Conservation (phyloP, 805 yeast species). For the Wickerhamomyces ciferrii region DNA sequence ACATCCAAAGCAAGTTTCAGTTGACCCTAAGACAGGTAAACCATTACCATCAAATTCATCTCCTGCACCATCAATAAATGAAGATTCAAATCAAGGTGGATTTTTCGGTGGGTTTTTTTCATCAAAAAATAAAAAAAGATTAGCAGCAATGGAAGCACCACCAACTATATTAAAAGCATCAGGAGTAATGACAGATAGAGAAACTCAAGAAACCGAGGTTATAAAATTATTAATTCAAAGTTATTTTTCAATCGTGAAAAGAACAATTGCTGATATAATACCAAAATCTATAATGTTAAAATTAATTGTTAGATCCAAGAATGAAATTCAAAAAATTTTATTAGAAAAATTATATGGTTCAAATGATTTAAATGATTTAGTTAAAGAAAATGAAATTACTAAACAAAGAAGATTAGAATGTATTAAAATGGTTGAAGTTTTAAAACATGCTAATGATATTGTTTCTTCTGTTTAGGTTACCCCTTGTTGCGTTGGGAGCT, state of each 20-base stretch:
- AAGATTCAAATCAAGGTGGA: conserved; percentile 47
- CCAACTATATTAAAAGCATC: conserved; percentile 92
- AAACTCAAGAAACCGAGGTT: conserved; percentile 94
- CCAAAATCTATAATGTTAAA: conserved; percentile 96
- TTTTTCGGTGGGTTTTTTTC: conserved; percentile 96
- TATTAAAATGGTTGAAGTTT: conserved; percentile 89
- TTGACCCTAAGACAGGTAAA: conserved; percentile 89
- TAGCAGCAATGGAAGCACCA: conserved; percentile 96
- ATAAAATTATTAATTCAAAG: conserved; percentile 88
- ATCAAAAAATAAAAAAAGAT: conserved; percentile 85
- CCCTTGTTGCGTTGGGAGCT: no score
- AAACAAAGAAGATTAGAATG: conserved; percentile 95
- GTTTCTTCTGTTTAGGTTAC: conserved; percentile 39
- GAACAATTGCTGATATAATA: conserved; percentile 87
- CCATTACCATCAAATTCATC: conserved; percentile 44
- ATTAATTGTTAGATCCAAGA: conserved; percentile 77
- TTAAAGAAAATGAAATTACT: conserved; percentile 87
- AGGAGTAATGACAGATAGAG: conserved; percentile 88
- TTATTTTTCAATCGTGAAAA: conserved; percentile 87
- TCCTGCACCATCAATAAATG: conserved; percentile 24
- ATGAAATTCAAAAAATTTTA: conserved; percentile 84
- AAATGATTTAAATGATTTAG: conserved; percentile 67
- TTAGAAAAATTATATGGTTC: conserved; percentile 81
- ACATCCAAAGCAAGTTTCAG: conserved; percentile 65
- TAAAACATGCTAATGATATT: conserved; percentile 85